phyloP scores from a whole-genome alignment of 208 protist species.

The Trypanosoma grayi region DNA sequence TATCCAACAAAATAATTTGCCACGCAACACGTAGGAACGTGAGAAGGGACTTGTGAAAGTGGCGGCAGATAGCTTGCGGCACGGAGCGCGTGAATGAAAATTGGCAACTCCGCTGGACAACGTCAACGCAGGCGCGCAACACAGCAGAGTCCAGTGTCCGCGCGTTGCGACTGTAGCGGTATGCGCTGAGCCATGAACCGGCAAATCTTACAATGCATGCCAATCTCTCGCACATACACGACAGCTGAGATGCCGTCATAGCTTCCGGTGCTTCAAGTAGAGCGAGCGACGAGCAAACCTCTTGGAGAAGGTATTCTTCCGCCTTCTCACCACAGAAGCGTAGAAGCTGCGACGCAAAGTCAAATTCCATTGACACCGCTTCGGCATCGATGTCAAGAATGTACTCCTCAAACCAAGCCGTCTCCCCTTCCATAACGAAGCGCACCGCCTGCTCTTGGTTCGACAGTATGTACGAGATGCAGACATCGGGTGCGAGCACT shows the following conservation, averaged over 20 bases:
- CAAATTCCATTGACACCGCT: constrained; percentile 39
- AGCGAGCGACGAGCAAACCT: constrained; percentile 1
- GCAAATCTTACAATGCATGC: constrained; percentile 23
- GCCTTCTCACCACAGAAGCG: constrained; percentile 37
- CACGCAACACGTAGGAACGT: constrained; percentile 18
- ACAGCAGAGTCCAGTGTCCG: constrained; percentile 9
- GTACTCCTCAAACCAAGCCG: constrained; percentile 23
- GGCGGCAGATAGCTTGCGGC: constrained; percentile 2
- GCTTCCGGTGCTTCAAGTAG: constrained; percentile 1
- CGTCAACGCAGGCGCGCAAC: constrained; percentile 13
- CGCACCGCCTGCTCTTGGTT: constrained; percentile 22
- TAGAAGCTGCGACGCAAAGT: constrained; percentile 36
- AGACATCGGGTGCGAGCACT: constrained; percentile 20
- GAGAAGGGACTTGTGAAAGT: constrained; percentile 24
- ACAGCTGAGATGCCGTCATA: background rate
- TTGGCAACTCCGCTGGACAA: constrained; percentile 11
- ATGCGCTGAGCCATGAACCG: constrained; percentile 17
- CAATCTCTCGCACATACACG: constrained; percentile 20
- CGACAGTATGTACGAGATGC: constrained; percentile 22
- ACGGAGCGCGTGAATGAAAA: background rate
- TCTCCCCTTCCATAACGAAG: constrained; percentile 13
- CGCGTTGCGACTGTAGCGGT: constrained; percentile 11
- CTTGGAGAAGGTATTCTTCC: constrained; percentile 14
- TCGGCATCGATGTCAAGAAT: constrained; percentile 44
- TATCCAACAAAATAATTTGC: constrained; percentile 16